phyloP scores from a whole-genome alignment of 2,329 filamentous ascomycete species.

The Dryadomyces quercus-mongolicae region DNA sequence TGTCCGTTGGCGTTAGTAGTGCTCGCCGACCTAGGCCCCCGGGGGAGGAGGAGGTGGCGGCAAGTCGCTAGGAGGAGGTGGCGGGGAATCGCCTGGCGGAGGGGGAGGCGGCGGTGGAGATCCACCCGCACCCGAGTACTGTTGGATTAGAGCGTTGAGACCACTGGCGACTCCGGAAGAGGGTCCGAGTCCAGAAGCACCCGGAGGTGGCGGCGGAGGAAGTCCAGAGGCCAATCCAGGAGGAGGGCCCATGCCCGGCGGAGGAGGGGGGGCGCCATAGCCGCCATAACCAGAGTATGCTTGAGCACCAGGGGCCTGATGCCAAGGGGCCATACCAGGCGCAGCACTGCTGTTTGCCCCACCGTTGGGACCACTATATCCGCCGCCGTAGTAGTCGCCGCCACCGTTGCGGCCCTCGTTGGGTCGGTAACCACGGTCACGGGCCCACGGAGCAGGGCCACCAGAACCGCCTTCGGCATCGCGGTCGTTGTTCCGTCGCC shows the following conservation, averaged over 20 bases:
- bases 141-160: conserved; percentile 53
- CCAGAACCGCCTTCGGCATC: conserved; percentile 28
- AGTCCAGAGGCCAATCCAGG: conserved; percentile 7
- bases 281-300: conserved; percentile 19
- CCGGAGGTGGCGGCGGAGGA: conserved; percentile 7
- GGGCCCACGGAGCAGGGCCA: conserved; percentile 46
- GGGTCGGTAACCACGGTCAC: conserved; percentile 40
- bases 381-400: conserved; percentile 23
- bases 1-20: conserved; percentile 1
- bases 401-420: conserved; percentile 27
- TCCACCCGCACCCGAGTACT: conserved; percentile 27
- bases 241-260: conserved; percentile 23
- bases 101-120: conserved; percentile 11
- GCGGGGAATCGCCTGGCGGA: conserved; percentile 17
- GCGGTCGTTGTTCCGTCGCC: conserved; percentile 50
- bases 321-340: conserved; percentile 41
- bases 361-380: conserved; percentile 14
- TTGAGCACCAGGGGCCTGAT: conserved; percentile 21
- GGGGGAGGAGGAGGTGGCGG: conserved; percentile 22
- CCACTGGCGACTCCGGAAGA: conserved; percentile 41
- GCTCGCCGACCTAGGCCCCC: conserved; percentile 8
- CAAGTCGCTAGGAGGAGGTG: conserved; percentile 23
- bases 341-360: conserved; percentile 29
- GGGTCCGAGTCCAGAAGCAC: conserved; percentile 19
- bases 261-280: conserved; percentile 35